Conservation (phyloP, 345 rosid genomes). For the Eucalyptus rudis region DNA sequence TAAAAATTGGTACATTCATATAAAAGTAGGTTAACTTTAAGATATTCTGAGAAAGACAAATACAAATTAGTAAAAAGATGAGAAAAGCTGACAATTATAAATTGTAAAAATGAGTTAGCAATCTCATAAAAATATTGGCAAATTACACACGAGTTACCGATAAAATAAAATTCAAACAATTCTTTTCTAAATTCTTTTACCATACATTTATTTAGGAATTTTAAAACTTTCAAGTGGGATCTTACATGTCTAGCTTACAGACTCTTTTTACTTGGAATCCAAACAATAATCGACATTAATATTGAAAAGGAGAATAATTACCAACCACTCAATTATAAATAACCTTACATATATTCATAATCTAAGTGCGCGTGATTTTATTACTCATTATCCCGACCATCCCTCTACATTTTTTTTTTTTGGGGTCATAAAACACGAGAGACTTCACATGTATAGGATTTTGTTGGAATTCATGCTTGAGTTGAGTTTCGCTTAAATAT, state of each 20-base stretch:
- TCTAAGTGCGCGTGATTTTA: background rate
- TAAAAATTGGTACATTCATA: background rate
- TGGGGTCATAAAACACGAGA: background rate
- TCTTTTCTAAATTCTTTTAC: background rate
- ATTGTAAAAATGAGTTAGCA: background rate
- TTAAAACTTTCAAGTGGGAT: background rate
- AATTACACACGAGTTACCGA: background rate
- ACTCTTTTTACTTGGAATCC: background rate
- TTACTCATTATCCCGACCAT: background rate
- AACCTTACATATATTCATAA: background rate
- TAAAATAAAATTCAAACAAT: background rate
- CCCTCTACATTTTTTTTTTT: background rate
- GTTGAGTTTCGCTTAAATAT: background rate
- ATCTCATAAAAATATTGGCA: background rate
- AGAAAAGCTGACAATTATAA: background rate
- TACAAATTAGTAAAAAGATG: accelerated
- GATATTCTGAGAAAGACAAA: background rate
- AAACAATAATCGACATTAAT: background rate
- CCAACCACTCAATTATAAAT: background rate
- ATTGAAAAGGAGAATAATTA: background rate
- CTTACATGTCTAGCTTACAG: background rate
- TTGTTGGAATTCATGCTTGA: background rate
- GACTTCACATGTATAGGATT: background rate
- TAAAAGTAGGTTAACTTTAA: background rate
- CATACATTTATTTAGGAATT: background rate